These are phyloP conservation scores for Zopfochytrium polystomum DNA, from an alignment of 371 early-diverging fungal species.

Conservation along the genomic window DNA sequence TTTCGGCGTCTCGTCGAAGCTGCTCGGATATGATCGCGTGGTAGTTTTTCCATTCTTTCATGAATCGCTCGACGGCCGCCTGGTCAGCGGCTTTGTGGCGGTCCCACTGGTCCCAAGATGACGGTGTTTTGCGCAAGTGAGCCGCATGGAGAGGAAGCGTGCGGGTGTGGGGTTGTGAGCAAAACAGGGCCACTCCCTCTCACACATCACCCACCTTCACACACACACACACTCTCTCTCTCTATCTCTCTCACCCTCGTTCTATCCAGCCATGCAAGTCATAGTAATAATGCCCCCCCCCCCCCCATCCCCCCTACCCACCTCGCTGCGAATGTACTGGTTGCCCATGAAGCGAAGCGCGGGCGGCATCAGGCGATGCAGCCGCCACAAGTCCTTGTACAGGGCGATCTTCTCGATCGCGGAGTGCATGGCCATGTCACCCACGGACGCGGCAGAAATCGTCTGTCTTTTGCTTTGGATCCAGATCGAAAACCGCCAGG, in stretches of 20 bases:
- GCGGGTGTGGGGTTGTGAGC: no score
- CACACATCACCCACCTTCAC: no score
- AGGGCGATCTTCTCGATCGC: slow-evolving; percentile 14
- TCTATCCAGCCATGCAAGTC: no score
- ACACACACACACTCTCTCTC: no score
- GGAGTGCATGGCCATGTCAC: background rate
- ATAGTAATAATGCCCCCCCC: no score
- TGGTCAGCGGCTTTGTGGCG: background rate
- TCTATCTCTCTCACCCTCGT: no score
- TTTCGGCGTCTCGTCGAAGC: background rate
- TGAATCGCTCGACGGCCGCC: slow-evolving; percentile 6
- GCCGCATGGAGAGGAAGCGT: no score
- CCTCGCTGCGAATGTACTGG: slow-evolving; percentile 38
- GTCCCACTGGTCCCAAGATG: slow-evolving; percentile 11
- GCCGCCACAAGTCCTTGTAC: slow-evolving; percentile 32
- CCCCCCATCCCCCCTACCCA: no score
- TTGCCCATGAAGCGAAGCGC: slow-evolving; percentile 39
- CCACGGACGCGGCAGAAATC: background rate
- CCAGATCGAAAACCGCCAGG: background rate
- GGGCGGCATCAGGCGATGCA: slow-evolving; percentile 40
- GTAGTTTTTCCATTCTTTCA: slow-evolving; percentile 22
- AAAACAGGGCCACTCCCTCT: no score
- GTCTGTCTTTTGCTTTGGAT: background rate
- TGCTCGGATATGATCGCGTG: slow-evolving; percentile 11
- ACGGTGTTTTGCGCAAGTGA: no score